A percentile compares a stretch with the other conserved stretches of the same genome.
Conservation (phyloP, 169 alveolate species). For the Plasmodium vivax region DNA sequence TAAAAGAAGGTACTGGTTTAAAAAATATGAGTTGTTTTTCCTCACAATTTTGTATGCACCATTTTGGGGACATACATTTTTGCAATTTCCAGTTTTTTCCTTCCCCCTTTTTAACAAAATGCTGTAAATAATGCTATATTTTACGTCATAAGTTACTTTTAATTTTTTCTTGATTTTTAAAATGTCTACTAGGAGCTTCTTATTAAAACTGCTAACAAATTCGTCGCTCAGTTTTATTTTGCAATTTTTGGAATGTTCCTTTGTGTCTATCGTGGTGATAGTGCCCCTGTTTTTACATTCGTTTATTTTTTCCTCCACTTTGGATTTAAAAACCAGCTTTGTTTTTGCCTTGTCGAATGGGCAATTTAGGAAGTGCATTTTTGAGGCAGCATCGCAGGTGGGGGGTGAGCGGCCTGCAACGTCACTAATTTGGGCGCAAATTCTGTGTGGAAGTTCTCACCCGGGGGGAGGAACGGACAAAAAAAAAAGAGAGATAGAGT, state of each 20-base stretch:
- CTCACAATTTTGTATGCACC: constrained; percentile 57
- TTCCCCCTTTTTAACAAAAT: constrained; percentile 33
- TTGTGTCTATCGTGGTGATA: not conserved
- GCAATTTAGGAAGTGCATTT: constrained; percentile 47
- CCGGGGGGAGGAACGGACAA: not conserved
- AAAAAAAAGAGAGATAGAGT: not conserved
- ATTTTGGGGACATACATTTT: not conserved
- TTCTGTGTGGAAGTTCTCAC: not conserved
- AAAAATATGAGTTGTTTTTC: constrained; percentile 46
- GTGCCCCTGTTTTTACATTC: constrained; percentile 16
- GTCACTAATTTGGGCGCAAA: not conserved
- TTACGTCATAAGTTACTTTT: constrained; percentile 47
- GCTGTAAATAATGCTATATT: constrained; percentile 45
- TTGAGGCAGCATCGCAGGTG: not conserved
- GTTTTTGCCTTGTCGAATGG: constrained; percentile 15
- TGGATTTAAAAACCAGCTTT: not conserved
- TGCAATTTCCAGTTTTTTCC: not conserved
- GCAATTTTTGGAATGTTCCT: not conserved
- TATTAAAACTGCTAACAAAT: constrained; percentile 20
- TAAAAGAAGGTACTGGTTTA: constrained; percentile 45
- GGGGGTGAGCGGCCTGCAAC: not conserved
- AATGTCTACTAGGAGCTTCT: constrained; percentile 23
- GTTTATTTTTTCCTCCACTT: constrained; percentile 45
- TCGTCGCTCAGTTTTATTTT: constrained; percentile 30
- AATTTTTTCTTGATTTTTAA: constrained; percentile 49